Conservation (phyloP, 164 flowering plant genomes). For the Houttuynia cordata region DNA sequence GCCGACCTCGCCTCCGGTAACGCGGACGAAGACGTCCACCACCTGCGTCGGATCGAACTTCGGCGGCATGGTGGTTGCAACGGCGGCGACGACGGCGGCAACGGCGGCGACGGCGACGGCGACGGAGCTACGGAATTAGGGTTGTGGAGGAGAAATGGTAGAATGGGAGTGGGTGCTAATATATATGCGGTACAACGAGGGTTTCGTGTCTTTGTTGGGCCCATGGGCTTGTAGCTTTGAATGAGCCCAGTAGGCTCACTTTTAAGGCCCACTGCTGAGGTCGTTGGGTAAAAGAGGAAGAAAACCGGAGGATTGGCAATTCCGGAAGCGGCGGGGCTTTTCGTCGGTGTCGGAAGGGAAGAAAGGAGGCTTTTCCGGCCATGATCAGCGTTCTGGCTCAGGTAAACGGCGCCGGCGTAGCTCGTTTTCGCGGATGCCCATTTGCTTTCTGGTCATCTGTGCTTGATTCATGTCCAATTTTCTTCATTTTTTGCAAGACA, state of each 20-base stretch:
- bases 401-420: conserved; percentile 13
- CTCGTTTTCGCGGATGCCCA: no score
- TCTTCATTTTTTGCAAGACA: not conserved
- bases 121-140: not conserved
- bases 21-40: conserved; percentile 66
- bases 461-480: not conserved
- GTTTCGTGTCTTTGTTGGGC: no score
- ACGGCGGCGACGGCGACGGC: not conserved
- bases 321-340: no score
- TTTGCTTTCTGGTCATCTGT: not conserved
- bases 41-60: conserved; percentile 62
- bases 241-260: no score
- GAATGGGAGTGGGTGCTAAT: not conserved
- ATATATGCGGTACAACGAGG: no score
- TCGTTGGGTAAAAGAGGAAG: no score
- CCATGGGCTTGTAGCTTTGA: no score
- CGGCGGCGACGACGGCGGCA: not conserved
- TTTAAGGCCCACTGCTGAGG: no score
- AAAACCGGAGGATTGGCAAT: no score
- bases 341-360: not conserved
- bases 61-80: conserved; percentile 43
- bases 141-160: not conserved
- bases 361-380: not conserved
- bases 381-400: conserved; percentile 66
- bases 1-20: conserved; percentile 74